Evolutionary conservation across 2,329 filamentous ascomycete genomes (phyloP).

Genomic region (Scedosporium apiospermum): DNA sequence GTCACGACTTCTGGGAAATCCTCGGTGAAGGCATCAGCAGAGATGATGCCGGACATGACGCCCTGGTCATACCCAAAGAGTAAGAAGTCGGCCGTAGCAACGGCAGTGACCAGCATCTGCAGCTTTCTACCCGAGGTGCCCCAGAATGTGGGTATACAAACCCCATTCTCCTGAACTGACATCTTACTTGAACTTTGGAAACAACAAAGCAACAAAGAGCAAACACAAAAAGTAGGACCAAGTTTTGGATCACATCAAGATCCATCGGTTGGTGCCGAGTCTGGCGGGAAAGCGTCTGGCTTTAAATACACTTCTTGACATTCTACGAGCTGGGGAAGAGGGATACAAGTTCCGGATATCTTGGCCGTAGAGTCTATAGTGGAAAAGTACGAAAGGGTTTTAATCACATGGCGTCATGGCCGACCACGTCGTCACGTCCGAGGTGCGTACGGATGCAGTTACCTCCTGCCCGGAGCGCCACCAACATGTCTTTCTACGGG

Average conservation of each 20-base stretch:
- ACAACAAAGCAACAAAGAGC: neutral
- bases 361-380: neutral
- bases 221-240: neutral
- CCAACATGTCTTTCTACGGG: neutral
- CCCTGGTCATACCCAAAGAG: slow-evolving; percentile 50
- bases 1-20: slow-evolving; percentile 26
- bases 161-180: neutral
- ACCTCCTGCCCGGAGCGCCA: neutral
- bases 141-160: slow-evolving; percentile 35
- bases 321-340: neutral
- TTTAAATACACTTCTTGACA: neutral
- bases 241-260: neutral
- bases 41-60: slow-evolving; percentile 45
- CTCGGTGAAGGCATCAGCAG: slow-evolving; percentile 36
- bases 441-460: neutral
- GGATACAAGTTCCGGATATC: neutral
- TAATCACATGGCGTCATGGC: neutral
- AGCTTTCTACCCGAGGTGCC: slow-evolving; percentile 50
- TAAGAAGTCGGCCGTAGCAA: slow-evolving; percentile 54
- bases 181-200: neutral
- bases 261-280: neutral
- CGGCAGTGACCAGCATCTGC: slow-evolving; percentile 47
- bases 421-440: neutral
- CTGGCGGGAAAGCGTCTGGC: neutral
- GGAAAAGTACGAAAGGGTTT: neutral